phyloP scores from a whole-genome alignment of 2,329 filamentous ascomycete genomes.

The Ophiognomonia clavigignenti-juglandacearum region DNA sequence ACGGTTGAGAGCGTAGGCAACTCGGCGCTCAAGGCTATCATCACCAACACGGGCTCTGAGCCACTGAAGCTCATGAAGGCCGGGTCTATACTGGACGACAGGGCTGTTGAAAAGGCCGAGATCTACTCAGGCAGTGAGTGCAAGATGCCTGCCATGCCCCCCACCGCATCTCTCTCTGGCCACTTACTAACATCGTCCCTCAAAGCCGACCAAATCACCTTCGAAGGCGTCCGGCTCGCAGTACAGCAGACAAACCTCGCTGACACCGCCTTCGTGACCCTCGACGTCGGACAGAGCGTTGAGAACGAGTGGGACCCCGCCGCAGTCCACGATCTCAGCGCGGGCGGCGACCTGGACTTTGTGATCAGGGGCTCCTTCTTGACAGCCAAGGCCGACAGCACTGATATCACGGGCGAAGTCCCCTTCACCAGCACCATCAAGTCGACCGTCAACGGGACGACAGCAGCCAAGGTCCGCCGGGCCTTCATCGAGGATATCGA shows the following conservation, averaged over 20 bases:
- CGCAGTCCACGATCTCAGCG: conserved; percentile 46
- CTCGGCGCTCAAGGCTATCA: conserved; percentile 46
- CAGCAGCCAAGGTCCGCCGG: conserved; percentile 45
- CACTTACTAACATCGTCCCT: too few relatives aligned
- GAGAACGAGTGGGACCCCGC: conserved; percentile 51
- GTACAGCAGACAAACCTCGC: conserved; percentile 39
- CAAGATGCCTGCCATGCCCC: not conserved
- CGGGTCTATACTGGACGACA: conserved; percentile 47
- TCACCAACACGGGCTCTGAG: conserved; percentile 47
- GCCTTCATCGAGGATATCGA: conserved; percentile 35
- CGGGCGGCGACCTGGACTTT: conserved; percentile 52
- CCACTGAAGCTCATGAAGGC: conserved; percentile 48
- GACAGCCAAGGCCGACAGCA: conserved; percentile 46
- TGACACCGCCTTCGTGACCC: conserved; percentile 44
- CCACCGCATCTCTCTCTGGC: too few relatives aligned
- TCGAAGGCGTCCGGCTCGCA: conserved; percentile 49
- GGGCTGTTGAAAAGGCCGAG: conserved; percentile 49
- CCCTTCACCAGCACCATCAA: conserved; percentile 54
- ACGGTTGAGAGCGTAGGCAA: conserved; percentile 45
- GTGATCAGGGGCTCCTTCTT: conserved; percentile 52
- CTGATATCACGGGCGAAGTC: conserved; percentile 48
- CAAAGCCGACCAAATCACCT: conserved; percentile 39
- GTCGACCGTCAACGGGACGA: conserved; percentile 50
- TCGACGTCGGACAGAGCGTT: conserved; percentile 44
- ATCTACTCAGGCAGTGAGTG: conserved; percentile 34